Base-by-base conservation (phyloP, 2,329 filamentous ascomycete species). In the Incumbomyces lentus region DNA sequence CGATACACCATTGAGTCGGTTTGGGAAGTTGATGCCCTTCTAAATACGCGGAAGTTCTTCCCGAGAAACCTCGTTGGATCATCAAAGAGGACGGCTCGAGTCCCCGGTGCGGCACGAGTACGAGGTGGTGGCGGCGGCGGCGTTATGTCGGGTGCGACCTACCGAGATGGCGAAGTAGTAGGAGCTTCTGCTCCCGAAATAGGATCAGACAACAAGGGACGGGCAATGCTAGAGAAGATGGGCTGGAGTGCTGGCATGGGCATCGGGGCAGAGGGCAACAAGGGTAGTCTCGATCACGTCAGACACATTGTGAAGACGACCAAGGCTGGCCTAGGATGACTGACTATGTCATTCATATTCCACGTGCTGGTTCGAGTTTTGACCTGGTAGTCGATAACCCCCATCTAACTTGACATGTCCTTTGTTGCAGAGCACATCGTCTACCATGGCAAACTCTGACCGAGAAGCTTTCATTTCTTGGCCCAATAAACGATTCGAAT, bases 151-250 rank as follows among this genome's bases (percentile, higher is more conserved):
- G 74, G 70, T 8, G 74, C 75, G 11, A 73, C 72, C 1, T 86
- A 92, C 55, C 77, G 76, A 50, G 85, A 96, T 58, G 92, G 92
- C 14, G 89, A 96, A 54, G 70, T 94, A 22, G 88, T 96, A 2
- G 92, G 90, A 40, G 86, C 78, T 1, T 78, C 80, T 40, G 89
- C 90, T 1, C 85, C 88, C 10, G 89, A 95, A 62, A 73, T 98
- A 29, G 85, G 86, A 1, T 70, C 72, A 3, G 84, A 84, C 44
- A 96, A 95, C 62, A 86, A 79, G 55, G 92, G 92, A 10, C 78
- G 87, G 42, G 79, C 80, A 2, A 85, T 98, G 79, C 68, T 98
- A 53, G 87, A 94, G 68, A 96, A 92, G 67, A 96, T 96, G 92
- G 92, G 92, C 2, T 98, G 92, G 89, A 84, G 78, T 51, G 82